A percentile compares a stretch with the other conserved stretches of the same genome.
phyloP scores from a whole-genome alignment of 1,139 yeast species.

The Protomyces lactucae-debilis region DNA sequence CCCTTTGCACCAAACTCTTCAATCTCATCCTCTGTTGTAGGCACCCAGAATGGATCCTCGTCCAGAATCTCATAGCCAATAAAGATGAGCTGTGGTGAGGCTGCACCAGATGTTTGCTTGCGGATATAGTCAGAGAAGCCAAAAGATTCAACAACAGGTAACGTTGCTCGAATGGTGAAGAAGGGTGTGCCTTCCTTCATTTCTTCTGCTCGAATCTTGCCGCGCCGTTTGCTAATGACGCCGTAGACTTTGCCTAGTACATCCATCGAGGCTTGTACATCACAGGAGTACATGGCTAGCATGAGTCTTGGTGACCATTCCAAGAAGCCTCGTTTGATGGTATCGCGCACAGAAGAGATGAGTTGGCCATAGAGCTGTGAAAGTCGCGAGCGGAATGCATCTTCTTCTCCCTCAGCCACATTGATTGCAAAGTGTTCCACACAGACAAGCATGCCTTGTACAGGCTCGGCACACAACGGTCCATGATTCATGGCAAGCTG shows the following conservation, averaged over 20 bases:
- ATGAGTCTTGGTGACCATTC: constrained; percentile 83
- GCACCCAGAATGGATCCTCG: constrained; percentile 98
- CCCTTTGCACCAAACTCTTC: constrained; percentile 92
- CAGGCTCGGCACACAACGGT: constrained; percentile 80
- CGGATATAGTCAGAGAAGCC: constrained; percentile 95
- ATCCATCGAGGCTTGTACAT: constrained; percentile 90
- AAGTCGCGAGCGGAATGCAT: constrained; percentile 34
- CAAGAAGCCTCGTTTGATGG: constrained; percentile 63
- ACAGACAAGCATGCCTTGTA: constrained; percentile 70
- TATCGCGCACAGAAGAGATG: constrained; percentile 67
- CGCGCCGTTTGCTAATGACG: constrained; percentile 84
- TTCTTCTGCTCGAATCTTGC: constrained; percentile 80
- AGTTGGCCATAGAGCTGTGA: constrained; percentile 54
- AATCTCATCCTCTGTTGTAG: constrained; percentile 94
- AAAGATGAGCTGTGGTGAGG: constrained; percentile 90
- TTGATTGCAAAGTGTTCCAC: constrained; percentile 41
- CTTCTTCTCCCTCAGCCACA: constrained; percentile 29
- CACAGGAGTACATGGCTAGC: constrained; percentile 91
- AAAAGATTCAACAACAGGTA: constrained; percentile 94
- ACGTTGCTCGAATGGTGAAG: constrained; percentile 74
- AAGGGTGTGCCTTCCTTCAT: constrained; percentile 98
- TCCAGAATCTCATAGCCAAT: constrained; percentile 82
- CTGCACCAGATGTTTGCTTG: constrained; percentile 92
- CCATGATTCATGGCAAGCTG: constrained; percentile 80
- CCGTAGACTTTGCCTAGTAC: constrained; percentile 94